Evolutionary conservation across 495 filamentous ascomycete species (phyloP).

Genomic region (Cudoniella acicularis): DNA sequence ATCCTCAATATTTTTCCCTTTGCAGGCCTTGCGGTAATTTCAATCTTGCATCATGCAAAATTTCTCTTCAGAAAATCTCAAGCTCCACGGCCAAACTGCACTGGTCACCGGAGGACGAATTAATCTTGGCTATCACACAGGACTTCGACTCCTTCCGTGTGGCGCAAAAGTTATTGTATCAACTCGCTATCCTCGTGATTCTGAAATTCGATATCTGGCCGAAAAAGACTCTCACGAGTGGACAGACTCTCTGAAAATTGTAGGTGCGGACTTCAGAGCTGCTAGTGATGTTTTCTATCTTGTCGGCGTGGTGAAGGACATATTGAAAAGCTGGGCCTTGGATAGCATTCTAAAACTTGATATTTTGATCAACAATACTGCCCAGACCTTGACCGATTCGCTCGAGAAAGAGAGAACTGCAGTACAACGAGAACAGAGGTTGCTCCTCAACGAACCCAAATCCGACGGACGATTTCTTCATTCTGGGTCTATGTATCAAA

Average conservation of each 20-base stretch:
- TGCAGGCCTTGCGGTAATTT: conserved; percentile 40
- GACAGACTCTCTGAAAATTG: conserved; percentile 31
- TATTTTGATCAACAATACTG: conserved; percentile 47
- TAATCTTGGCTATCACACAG: conserved; percentile 43
- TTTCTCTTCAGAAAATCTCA: conserved; percentile 33
- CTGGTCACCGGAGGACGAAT: conserved; percentile 46
- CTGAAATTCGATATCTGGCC: conserved; percentile 34
- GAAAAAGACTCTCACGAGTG: conserved; percentile 35
- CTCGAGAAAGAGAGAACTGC: conserved; percentile 35
- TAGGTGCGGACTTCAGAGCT: conserved; percentile 44
- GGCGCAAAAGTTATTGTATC: conserved; percentile 47
- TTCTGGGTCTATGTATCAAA: conserved; percentile 4
- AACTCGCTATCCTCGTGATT: conserved; percentile 42
- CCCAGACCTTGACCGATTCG: conserved; percentile 45
- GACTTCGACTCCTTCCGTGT: conserved; percentile 40
- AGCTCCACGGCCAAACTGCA: conserved; percentile 32
- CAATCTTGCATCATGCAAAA: conserved; percentile 29
- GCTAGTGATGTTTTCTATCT: conserved; percentile 43
- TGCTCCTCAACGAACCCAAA: not conserved
- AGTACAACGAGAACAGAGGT: conserved; percentile 27
- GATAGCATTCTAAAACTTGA: conserved; percentile 24
- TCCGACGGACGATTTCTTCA: conserved; percentile 2
- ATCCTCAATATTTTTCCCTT: conserved; percentile 34
- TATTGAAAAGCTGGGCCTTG: conserved; percentile 29
- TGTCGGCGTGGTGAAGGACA: conserved; percentile 25